These are phyloP conservation scores for Amoebophrya sp. DNA, from an alignment of 169 alveolate species.

Conservation along the genomic window DNA sequence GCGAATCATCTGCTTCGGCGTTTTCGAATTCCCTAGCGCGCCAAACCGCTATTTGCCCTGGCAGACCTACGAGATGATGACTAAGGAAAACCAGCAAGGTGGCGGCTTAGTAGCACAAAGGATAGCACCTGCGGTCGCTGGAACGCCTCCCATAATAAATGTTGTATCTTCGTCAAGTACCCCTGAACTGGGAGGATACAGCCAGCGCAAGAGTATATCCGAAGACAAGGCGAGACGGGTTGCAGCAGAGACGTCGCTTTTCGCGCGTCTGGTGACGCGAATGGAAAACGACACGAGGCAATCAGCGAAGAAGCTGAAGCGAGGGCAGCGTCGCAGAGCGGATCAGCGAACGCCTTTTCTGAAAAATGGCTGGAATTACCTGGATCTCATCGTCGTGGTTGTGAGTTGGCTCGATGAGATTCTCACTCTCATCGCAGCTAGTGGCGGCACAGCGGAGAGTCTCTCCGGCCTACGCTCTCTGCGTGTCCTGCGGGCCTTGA, in stretches of 20 bases:
- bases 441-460: neutral
- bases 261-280: neutral
- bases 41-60: neutral
- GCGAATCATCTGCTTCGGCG: neutral
- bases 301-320: neutral
- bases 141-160: neutral
- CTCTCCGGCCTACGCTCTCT: neutral
- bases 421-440: neutral
- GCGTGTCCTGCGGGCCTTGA: conserved; percentile 3
- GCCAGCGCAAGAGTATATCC: neutral
- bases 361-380: neutral
- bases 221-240: neutral
- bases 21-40: neutral
- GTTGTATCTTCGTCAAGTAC: neutral
- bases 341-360: neutral
- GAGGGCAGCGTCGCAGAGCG: neutral
- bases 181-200: neutral
- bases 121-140: neutral
- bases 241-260: neutral
- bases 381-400: neutral
- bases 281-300: neutral
- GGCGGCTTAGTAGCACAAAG: neutral
- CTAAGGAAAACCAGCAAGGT: neutral
- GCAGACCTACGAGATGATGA: neutral
- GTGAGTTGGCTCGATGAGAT: neutral